Conservation (phyloP, 108 stramenopile genomes). For the Nitzschia inconspicua region DNA sequence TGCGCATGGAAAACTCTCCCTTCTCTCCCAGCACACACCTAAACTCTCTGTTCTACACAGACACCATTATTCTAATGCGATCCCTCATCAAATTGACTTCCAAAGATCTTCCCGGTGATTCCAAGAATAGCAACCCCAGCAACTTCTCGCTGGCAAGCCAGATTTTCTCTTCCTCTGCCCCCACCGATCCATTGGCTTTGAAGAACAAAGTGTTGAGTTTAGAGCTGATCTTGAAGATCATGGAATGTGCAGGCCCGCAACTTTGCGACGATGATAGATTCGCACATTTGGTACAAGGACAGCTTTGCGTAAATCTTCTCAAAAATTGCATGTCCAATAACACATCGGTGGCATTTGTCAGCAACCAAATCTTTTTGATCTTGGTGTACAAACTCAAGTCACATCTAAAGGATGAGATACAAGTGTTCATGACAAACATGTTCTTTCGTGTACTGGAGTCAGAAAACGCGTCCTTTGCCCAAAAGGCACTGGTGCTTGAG, state of each 20-base stretch:
- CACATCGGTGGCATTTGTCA: constrained; percentile 89
- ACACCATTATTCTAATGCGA: constrained; percentile 93
- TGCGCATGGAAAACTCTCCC: constrained; percentile 89
- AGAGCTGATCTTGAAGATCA: constrained; percentile 84
- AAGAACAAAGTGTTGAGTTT: constrained; percentile 89
- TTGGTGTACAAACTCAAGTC: constrained; percentile 92
- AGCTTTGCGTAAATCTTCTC: constrained; percentile 89
- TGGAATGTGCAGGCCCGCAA: constrained; percentile 77
- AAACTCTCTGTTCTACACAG: constrained; percentile 87
- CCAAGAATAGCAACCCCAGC: constrained; percentile 33
- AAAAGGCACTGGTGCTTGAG: constrained; percentile 94
- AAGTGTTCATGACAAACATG: constrained; percentile 96
- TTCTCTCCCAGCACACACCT: constrained; percentile 11
- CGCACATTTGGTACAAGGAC: constrained; percentile 88
- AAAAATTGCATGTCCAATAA: constrained; percentile 95
- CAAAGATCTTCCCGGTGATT: constrained; percentile 78
- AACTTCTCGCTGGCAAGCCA: constrained; percentile 16
- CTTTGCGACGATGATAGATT: constrained; percentile 88
- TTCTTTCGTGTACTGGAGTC: constrained; percentile 95
- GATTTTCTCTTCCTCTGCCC: constrained; percentile 32
- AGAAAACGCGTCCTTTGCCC: constrained; percentile 91
- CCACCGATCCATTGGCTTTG: constrained; percentile 79
- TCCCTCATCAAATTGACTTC: constrained; percentile 92
- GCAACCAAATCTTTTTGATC: constrained; percentile 92
- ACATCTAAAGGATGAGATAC: constrained; percentile 92